phyloP scores from a whole-genome alignment of 345 rosid genomes.

The Physaria fendleri region DNA sequence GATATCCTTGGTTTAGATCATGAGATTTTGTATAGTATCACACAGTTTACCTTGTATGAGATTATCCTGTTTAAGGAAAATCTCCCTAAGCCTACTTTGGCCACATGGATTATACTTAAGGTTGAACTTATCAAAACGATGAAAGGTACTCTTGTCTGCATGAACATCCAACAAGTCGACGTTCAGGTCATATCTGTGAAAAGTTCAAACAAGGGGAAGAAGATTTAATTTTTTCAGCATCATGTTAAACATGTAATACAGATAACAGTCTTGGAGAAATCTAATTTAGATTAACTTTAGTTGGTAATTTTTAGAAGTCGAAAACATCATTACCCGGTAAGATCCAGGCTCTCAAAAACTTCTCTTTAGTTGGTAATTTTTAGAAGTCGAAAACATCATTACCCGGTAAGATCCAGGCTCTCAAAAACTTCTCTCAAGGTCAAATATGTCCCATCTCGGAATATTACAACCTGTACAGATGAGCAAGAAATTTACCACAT shows the following conservation, averaged over 20 bases:
- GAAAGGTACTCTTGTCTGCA: constrained; percentile 99
- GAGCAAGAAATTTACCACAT: constrained; percentile 2
- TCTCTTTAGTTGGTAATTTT: constrained; percentile 55
- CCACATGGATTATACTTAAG: constrained; percentile 99
- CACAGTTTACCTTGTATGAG: constrained; percentile 99
- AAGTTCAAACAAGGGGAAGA: constrained; percentile 14
- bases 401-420: constrained; percentile 95
- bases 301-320: background rate
- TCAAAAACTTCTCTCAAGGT: constrained; percentile 94
- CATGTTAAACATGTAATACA: background rate
- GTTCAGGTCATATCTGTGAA: constrained; percentile 79
- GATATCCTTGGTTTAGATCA: too few relatives aligned
- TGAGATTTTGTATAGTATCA: too few relatives aligned
- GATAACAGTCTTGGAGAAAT: background rate
- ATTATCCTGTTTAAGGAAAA: constrained; percentile 98
- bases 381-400: constrained; percentile 12
- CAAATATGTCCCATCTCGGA: constrained; percentile 96
- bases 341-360: constrained; percentile 93
- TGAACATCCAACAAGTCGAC: constrained; percentile 99
- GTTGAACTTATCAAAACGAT: constrained; percentile 98
- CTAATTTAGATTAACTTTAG: background rate
- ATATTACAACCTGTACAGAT: constrained; percentile 81
- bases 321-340: constrained; percentile 60
- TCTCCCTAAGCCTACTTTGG: constrained; percentile 99
- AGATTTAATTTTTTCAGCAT: background rate